phyloP scores from a whole-genome alignment of 2,329 filamentous ascomycete species.

The Aspergillus fructus region DNA sequence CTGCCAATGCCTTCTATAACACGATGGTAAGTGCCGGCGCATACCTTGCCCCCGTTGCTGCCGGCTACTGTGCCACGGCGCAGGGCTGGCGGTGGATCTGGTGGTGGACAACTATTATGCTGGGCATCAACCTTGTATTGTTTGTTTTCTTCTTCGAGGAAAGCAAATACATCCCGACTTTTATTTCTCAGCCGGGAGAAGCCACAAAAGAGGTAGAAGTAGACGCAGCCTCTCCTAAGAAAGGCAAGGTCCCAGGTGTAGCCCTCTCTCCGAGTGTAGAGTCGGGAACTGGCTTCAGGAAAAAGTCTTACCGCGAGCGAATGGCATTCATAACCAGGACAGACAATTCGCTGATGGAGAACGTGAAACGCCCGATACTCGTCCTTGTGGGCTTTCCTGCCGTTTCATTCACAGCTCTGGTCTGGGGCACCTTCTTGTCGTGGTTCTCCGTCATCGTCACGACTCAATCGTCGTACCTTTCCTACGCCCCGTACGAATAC shows the following conservation, averaged over 20 bases:
- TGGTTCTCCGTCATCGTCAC: constrained; percentile 41
- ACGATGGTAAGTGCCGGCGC: constrained; percentile 3
- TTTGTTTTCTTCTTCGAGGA: constrained; percentile 51
- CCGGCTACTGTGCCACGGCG: constrained; percentile 33
- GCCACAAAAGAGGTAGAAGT: too few species aligned
- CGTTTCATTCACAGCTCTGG: constrained; percentile 40
- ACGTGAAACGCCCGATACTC: background rate
- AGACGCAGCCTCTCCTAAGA: too few species aligned
- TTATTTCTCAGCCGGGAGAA: too few species aligned
- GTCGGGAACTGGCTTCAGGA: background rate
- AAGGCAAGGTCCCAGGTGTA: too few species aligned
- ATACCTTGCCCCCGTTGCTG: constrained; percentile 11
- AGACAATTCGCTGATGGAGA: background rate
- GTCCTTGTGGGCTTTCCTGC: constrained; percentile 50
- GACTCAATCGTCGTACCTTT: constrained; percentile 36
- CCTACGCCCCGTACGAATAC: constrained; percentile 43
- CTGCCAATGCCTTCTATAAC: constrained; percentile 11
- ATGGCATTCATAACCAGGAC: background rate
- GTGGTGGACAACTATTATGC: constrained; percentile 49
- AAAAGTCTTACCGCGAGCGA: background rate
- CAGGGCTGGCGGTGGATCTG: constrained; percentile 54
- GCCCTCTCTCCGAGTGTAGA: too few species aligned
- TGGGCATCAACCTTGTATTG: constrained; percentile 39
- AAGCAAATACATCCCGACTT: constrained; percentile 18
- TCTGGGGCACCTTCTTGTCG: constrained; percentile 40